phyloP scores from a whole-genome alignment of 2,329 filamentous ascomycete genomes.

The Colletotrichum plurivorum region DNA sequence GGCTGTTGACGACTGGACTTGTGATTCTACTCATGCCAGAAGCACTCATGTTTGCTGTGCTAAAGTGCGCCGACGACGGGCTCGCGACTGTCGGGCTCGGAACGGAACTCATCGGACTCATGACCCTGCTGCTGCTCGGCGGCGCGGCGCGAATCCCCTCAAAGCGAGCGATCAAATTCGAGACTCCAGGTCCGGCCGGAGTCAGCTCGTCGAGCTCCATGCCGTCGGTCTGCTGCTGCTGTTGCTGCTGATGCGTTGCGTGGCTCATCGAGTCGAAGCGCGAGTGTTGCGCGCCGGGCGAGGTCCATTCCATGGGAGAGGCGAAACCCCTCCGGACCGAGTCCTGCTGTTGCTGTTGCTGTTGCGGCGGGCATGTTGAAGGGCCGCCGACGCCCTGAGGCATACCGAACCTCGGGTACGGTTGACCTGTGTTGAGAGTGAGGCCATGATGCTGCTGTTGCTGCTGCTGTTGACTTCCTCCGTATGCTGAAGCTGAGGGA shows the following conservation, averaged over 20 bases:
- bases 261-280: constrained; percentile 36
- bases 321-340: constrained; percentile 28
- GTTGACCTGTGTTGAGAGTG: constrained; percentile 50
- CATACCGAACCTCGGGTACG: constrained; percentile 51
- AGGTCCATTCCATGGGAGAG: constrained; percentile 55
- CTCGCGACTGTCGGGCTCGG: constrained; percentile 41
- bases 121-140: constrained; percentile 46
- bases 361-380: constrained; percentile 45
- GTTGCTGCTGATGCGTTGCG: not conserved
- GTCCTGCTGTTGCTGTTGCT: constrained; percentile 27
- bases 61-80: constrained; percentile 49
- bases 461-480: constrained; percentile 16
- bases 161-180: constrained; percentile 57
- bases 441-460: constrained; percentile 23
- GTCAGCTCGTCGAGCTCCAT: constrained; percentile 41
- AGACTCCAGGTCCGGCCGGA: constrained; percentile 48
- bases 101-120: constrained; percentile 46
- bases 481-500: constrained; percentile 43
- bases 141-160: constrained; percentile 53
- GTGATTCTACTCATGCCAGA: constrained; percentile 44
- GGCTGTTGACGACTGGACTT: constrained; percentile 49
- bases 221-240: constrained; percentile 31
- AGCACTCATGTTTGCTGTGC: constrained; percentile 43
- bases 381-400: constrained; percentile 45
- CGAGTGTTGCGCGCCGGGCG: constrained; percentile 48